Evolutionary conservation across 441 rosid species (phyloP), one percentile per base, ranked within the genome.

Genomic region (Macaranga tanarius): DNA sequence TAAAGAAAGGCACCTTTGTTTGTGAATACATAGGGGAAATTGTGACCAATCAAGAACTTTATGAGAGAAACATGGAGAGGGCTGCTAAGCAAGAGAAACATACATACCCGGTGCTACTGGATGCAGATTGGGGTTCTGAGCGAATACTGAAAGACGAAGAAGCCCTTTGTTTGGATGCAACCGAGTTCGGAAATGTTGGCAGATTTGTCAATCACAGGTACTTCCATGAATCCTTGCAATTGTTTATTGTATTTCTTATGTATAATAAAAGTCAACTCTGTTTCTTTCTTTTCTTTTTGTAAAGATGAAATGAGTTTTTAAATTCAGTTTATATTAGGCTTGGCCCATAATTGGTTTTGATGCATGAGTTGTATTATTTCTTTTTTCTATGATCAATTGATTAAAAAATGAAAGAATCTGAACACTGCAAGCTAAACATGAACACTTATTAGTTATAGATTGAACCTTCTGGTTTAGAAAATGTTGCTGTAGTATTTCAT

Each of bases 151-250:
- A 79, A 58, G 87, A 82, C 58, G 87, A 84, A 70, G 87, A 81
- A 58, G 84, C 84, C 7, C 87, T 84, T 61, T 81, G 87, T 51
- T 62, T 84, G 74, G 87, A 81, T 68, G 87, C 84, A 25, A 84
- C 87, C n/a, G 77, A 75, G 50, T 84, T 70, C 55, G 85, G 85
- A 52, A 84, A 81, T 16, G 76, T 75, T 63, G 87, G 76, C 48
- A 81, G 87, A 74, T 84, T 84, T 66, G 69, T 84, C 75, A 84
- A 84, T 62, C 87, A 84, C 67, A 81, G 85, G 86, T 84, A 70
- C 31, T 26, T 58, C 57, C 42, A 23, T 40, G 16, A 65, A 16
- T 52, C 59, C 16, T 22, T 48, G 11, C 47, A 42, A 7, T 7
- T 42, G 1, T 42, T 42, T 42, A 42, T 42, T 42, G 45, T 42